Percentiles rank a stretch among this genome's conserved stretches.
Evolutionary conservation across 2,329 filamentous ascomycete species (phyloP).

Genomic region (Ophiobolus disseminans): DNA sequence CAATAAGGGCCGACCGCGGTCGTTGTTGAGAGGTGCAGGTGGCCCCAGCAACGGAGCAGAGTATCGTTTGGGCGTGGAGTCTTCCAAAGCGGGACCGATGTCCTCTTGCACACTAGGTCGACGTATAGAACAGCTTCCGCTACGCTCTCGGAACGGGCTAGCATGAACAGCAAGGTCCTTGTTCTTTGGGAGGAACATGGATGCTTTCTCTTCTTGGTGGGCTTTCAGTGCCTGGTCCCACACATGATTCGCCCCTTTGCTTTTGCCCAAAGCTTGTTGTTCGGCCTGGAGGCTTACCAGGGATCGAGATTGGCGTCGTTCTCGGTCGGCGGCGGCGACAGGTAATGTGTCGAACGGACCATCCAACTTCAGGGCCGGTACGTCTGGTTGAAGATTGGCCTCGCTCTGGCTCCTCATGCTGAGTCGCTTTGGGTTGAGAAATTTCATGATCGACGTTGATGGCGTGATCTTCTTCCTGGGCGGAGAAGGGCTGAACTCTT

Average conservation of each 20-base stretch:
- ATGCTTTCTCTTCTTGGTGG: slow-evolving; percentile 45
- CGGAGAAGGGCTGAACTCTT: slow-evolving; percentile 46
- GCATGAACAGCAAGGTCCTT: slow-evolving; percentile 34
- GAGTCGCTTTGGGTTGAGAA: slow-evolving; percentile 37
- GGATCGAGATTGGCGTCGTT: slow-evolving; percentile 40
- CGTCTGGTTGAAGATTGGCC: slow-evolving; percentile 25
- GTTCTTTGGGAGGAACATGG: slow-evolving; percentile 43
- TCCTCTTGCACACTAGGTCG: slow-evolving; percentile 11
- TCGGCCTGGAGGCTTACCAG: slow-evolving; percentile 39
- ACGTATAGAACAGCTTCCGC: slow-evolving; percentile 28
- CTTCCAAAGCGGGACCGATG: background rate
- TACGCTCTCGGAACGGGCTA: slow-evolving; percentile 43
- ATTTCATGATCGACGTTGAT: slow-evolving; percentile 38
- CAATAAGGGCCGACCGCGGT: background rate
- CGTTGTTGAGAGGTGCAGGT: background rate
- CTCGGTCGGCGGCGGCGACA: slow-evolving; percentile 13
- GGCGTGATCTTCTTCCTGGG: slow-evolving; percentile 32
- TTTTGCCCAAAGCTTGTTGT: slow-evolving; percentile 30
- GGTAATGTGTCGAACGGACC: slow-evolving; percentile 26
- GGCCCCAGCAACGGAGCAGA: slow-evolving; percentile 17
- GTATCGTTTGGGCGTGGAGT: slow-evolving; percentile 8
- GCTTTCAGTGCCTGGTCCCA: slow-evolving; percentile 48
- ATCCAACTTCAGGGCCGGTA: slow-evolving; percentile 19
- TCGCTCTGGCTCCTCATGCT: slow-evolving; percentile 44
- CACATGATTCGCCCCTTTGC: slow-evolving; percentile 33